A percentile compares a stretch with the other conserved stretches of the same genome.
Conservation (phyloP, 805 yeast genomes). For the Wickerhamomyces alni region DNA sequence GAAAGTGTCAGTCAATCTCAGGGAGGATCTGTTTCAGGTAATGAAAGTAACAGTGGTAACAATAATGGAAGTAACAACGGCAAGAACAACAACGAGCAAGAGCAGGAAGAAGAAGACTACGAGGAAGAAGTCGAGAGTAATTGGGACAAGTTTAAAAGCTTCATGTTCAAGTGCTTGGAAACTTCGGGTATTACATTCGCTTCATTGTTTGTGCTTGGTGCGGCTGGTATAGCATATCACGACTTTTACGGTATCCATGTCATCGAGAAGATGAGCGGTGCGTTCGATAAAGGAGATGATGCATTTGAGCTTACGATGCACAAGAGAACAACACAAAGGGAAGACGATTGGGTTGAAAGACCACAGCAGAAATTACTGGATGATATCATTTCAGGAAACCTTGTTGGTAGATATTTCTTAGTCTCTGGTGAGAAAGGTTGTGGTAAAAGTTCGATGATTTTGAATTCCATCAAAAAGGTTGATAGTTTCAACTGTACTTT, state of each 20-base stretch:
- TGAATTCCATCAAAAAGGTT: constrained; percentile 63
- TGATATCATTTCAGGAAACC: constrained; percentile 57
- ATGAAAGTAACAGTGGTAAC: background rate
- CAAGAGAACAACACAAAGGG: constrained; percentile 28
- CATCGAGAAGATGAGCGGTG: constrained; percentile 53
- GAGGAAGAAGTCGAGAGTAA: constrained; percentile 7
- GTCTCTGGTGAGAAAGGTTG: constrained; percentile 84
- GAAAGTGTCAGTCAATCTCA: background rate
- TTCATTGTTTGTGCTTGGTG: constrained; percentile 59
- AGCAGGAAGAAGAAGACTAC: constrained; percentile 9
- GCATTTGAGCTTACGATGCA: constrained; percentile 56
- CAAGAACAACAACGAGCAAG: constrained; percentile 5
- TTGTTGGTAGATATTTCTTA: constrained; percentile 62
- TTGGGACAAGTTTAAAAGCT: constrained; percentile 12
- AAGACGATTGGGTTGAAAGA: constrained; percentile 60
- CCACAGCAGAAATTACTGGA: constrained; percentile 62
- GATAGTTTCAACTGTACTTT: constrained; percentile 60
- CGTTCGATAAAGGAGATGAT: constrained; percentile 65
- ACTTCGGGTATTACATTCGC: constrained; percentile 69
- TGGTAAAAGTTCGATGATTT: constrained; percentile 71
- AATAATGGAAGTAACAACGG: constrained; percentile 2
- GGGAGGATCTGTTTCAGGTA: background rate
- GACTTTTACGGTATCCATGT: constrained; percentile 53
- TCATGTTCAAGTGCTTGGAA: constrained; percentile 44
- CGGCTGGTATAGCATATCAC: constrained; percentile 71